phyloP scores from a whole-genome alignment of 306 rosid genomes.

The Trifolium pratense region DNA sequence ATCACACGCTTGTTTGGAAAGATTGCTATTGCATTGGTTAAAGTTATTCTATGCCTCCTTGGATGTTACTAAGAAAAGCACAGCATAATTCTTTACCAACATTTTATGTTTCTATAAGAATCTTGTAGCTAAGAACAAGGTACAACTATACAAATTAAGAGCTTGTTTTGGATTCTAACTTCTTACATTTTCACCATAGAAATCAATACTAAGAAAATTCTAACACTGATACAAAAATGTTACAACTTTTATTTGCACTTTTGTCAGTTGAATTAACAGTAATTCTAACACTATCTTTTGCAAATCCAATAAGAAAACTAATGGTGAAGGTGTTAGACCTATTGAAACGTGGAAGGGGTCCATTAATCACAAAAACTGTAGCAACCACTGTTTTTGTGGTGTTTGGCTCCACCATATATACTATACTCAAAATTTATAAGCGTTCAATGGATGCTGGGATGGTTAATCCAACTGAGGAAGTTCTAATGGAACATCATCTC shows the following conservation, averaged over 20 bases:
- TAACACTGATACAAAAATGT: constrained; percentile 46
- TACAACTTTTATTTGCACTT: constrained; percentile 50
- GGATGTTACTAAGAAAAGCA: constrained; percentile 35
- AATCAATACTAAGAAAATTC: constrained; percentile 2
- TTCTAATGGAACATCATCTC: constrained; percentile 52
- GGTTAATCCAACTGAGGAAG: constrained; percentile 68
- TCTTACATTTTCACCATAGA: constrained; percentile 27
- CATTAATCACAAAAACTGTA: constrained; percentile 61
- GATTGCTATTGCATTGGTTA: not conserved
- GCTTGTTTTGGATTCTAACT: not conserved
- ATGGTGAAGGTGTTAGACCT: constrained; percentile 52
- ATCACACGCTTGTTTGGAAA: not conserved
- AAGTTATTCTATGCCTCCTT: constrained; percentile 40
- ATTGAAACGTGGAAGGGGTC: constrained; percentile 61
- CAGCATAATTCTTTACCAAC: constrained; percentile 46
- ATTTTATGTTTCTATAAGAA: constrained; percentile 28
- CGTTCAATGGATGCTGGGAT: constrained; percentile 52
- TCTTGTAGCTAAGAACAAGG: not conserved
- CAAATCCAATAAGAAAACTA: constrained; percentile 59
- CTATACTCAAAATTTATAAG: constrained; percentile 41
- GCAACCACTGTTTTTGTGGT: constrained; percentile 61
- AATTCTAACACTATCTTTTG: constrained; percentile 51
- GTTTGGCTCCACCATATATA: constrained; percentile 52
- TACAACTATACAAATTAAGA: not conserved
- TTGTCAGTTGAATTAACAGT: constrained; percentile 53